Conservation (phyloP, 768 basidiomycete species). For the Panus rudis region DNA sequence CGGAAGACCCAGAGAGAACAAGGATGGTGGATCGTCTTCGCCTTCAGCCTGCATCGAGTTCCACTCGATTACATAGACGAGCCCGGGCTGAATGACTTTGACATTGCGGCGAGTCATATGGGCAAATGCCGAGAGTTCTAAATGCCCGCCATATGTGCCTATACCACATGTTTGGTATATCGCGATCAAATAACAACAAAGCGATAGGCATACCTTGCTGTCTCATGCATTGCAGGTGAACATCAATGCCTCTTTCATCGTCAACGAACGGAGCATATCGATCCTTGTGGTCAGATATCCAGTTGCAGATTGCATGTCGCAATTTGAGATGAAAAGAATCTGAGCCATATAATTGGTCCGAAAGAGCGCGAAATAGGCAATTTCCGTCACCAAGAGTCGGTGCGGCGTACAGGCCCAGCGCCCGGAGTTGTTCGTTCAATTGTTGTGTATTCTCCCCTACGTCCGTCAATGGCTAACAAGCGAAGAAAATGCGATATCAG, state of each 20-base stretch:
- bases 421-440: constrained; percentile 66
- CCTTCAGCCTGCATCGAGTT: constrained; percentile 54
- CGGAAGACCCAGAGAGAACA: constrained; percentile 18
- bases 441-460: constrained; percentile 58
- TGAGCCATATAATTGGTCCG: constrained; percentile 81
- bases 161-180: constrained; percentile 5
- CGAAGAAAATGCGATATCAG: constrained; percentile 5
- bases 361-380: constrained; percentile 87
- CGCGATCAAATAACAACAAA: constrained; percentile 7
- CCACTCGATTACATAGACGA: constrained; percentile 89
- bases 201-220: constrained; percentile 51
- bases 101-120: constrained; percentile 72
- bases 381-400: constrained; percentile 86
- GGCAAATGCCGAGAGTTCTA: constrained; percentile 90
- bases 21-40: too few relatives aligned
- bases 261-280: constrained; percentile 87
- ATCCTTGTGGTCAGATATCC: constrained; percentile 61
- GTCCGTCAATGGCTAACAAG: constrained; percentile 40
- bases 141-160: constrained; percentile 90
- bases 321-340: constrained; percentile 62
- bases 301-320: constrained; percentile 73
- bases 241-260: constrained; percentile 67
- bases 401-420: constrained; percentile 81
- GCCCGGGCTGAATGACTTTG: constrained; percentile 88
- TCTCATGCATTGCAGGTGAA: constrained; percentile 72